A percentile compares a stretch with the other conserved stretches of the same genome.
These are phyloP conservation scores for Pseudocercospora musae DNA, from an alignment of 2,329 filamentous ascomycete species.

Conservation along the genomic window DNA sequence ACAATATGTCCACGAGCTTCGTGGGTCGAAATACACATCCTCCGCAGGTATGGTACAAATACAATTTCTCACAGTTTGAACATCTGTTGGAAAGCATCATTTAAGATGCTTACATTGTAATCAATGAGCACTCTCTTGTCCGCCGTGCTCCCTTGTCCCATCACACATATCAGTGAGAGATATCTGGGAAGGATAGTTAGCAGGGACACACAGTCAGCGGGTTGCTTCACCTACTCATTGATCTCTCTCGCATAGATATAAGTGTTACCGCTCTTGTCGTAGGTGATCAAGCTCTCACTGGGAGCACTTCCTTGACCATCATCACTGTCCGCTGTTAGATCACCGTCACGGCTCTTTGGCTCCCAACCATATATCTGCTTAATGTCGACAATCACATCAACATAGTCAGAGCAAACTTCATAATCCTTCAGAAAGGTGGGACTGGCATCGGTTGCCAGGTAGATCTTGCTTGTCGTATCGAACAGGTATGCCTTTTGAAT, in stretches of 20 bases:
- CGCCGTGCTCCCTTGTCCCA: conserved; percentile 76
- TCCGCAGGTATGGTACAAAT: background rate
- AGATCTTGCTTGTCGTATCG: conserved; percentile 96
- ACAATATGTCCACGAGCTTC: background rate
- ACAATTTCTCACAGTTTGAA: conserved; percentile 47
- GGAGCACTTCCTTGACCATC: conserved; percentile 7
- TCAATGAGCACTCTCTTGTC: conserved; percentile 82
- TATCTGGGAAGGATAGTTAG: conserved; percentile 50
- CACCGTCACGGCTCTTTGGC: conserved; percentile 6
- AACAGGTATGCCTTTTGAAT: conserved; percentile 99
- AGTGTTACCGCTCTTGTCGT: conserved; percentile 57
- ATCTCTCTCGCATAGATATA: conserved; percentile 65
- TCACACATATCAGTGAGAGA: conserved; percentile 77
- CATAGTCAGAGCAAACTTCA: conserved; percentile 97
- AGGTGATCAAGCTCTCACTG: conserved; percentile 60
- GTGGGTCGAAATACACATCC: background rate
- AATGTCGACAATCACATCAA: conserved; percentile 96
- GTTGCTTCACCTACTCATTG: conserved; percentile 57
- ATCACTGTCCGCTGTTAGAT: conserved; percentile 1
- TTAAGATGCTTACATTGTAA: conserved; percentile 81
- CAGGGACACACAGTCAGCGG: background rate
- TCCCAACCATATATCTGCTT: conserved; percentile 89
- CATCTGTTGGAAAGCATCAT: conserved; percentile 73
- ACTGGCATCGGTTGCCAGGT: conserved; percentile 92
- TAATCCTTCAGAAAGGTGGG: conserved; percentile 94